These are phyloP conservation scores for Cucurbita ficifolia DNA, from an alignment of 306 rosid species.

Conservation along the genomic window DNA sequence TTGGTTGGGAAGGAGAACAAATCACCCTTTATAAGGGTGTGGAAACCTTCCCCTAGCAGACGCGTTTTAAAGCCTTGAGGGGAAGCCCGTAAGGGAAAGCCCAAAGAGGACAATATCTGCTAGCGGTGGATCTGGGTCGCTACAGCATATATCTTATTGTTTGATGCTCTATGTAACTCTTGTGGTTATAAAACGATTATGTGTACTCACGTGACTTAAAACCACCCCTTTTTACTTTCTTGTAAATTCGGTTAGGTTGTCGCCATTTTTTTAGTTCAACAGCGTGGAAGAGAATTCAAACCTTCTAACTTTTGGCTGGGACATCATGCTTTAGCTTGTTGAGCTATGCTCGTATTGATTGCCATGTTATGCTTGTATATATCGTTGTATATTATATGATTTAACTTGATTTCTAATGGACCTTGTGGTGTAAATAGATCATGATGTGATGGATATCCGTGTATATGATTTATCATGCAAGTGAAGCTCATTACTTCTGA, in stretches of 20 bases:
- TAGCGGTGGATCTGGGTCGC: too few relatives aligned
- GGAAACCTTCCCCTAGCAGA: too few relatives aligned
- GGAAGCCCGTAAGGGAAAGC: too few relatives aligned
- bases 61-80: too few relatives aligned
- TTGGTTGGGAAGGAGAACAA: too few relatives aligned
- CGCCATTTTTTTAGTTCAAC: neutral
- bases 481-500: neutral
- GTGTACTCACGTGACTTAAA: too few relatives aligned
- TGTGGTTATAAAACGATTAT: too few relatives aligned
- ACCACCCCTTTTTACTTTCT: too few relatives aligned
- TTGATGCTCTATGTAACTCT: neutral
- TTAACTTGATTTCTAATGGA: neutral
- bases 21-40: too few relatives aligned
- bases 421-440: neutral
- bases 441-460: neutral
- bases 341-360: neutral
- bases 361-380: neutral
- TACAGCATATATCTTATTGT: neutral
- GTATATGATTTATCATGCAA: neutral
- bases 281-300: neutral
- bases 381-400: neutral
- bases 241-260: neutral
- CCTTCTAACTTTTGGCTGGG: neutral
- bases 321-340: neutral
- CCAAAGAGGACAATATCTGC: too few relatives aligned